These are phyloP conservation scores for Solanum pennellii DNA, from an alignment of 257 asterid genomes.

Conservation along the genomic window DNA sequence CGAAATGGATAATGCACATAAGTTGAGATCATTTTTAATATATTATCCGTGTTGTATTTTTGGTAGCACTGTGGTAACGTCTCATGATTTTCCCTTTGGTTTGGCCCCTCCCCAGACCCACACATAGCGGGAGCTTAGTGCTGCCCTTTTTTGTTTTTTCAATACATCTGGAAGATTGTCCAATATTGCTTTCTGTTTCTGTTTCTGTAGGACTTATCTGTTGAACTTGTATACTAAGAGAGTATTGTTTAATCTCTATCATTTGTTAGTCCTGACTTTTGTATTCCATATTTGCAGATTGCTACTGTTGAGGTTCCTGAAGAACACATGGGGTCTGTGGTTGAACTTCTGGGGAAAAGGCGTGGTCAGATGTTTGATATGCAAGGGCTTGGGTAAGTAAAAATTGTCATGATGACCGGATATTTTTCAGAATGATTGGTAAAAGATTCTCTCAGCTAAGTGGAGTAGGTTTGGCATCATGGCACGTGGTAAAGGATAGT, in stretches of 20 bases:
- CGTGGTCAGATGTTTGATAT: constrained; percentile 95
- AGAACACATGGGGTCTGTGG: constrained; percentile 83
- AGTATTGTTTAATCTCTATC: background rate
- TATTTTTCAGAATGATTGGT: background rate
- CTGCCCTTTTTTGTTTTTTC: background rate
- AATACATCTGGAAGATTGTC: background rate
- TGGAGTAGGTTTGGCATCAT: background rate
- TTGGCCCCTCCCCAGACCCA: background rate
- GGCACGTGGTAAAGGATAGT: background rate
- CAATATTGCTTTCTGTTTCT: background rate
- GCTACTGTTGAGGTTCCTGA: constrained; percentile 95
- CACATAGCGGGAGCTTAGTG: background rate
- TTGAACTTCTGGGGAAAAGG: constrained; percentile 94
- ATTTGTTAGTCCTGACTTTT: background rate
- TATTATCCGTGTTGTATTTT: background rate
- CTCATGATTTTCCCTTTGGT: background rate
- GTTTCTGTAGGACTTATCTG: background rate
- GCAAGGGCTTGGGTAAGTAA: constrained; percentile 78
- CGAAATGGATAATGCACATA: background rate
- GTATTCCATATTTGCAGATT: constrained; percentile 35
- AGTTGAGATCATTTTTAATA: background rate
- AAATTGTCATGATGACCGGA: background rate
- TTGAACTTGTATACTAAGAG: background rate
- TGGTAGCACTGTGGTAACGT: background rate
- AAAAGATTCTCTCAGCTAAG: background rate